Base-by-base conservation (phyloP, 202 grass and related monocot genomes). In the Carex arenaria region DNA sequence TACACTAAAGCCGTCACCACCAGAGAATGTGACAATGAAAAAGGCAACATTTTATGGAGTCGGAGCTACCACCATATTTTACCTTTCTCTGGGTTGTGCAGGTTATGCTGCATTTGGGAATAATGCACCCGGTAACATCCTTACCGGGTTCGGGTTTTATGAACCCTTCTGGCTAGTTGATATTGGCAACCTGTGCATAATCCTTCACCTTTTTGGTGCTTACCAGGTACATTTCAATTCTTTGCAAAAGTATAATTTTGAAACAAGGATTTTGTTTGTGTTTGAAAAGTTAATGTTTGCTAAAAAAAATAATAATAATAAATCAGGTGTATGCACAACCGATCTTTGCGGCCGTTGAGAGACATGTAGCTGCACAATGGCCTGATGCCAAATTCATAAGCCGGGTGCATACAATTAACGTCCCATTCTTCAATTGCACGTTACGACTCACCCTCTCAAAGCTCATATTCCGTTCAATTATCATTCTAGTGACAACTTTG, bases 11-110 rank as follows among this genome's bases (percentile, higher is more conserved):
- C 86, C 92, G 1, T 85, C 90, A 1, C 92, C 95, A 32, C 83
- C 95, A n/a, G 95, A 97, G 74, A 92, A 90, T 78, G 92, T 88
- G 80, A 91, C 89, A 4, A 98, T 98, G 95, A 98, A 93, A 84
- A 94, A 91, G 82, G 95, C 95, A 30, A 61, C 92, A 7, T 82
- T 94, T 56, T 89, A 87, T 42, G 92, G 95, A 61, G 90, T 94
- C 28, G 90, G 89, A 72, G 87, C 90, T 60, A 98, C 95, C 18
- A 98, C 95, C 34, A 43, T 94, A 64, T 98, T 98, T 76, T 98
- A 98, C 85, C 87, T 98, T 62, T 90, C 89, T 5, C 83, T 94
- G 36, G 95, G 95, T 5, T 94, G 89, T 32, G 87, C 89, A 10
- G 95, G 95, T n/a, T 98, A 94, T 64, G 95, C 90, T 67, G 92